Evolutionary conservation across 306 rosid species (phyloP), one percentile per base, ranked within the genome.

Genomic region (Cicer arietinum): DNA sequence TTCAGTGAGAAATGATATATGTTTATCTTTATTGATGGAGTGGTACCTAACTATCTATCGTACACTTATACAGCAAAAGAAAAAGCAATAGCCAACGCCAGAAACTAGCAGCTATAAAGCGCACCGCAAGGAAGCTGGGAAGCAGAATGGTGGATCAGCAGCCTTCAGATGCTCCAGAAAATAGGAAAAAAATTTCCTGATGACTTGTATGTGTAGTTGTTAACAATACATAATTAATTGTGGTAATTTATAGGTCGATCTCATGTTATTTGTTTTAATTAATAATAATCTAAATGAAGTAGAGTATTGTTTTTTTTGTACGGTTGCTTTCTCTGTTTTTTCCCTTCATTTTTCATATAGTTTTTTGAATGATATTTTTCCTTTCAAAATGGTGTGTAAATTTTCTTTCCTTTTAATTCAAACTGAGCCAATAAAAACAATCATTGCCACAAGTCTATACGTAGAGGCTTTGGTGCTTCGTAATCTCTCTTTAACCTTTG

Each of bases 41-140:
- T 56, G 73, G 11, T 51, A 6, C 12, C 46, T 51, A 61, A 41
- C 44, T 69, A 22, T 61, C 57, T 22, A 14, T 64, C 22, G 57
- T 14, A 41, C 71, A 47, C 47, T 56, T 13, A 46, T 77, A 69
- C 81, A 81, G 85, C 75, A 77, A 81, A 77, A 77, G 85, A 59
- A 81, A 81, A 81, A 81, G 81, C 74, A 73, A 81, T 65, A 77
- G 50, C 81, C 85, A 81, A 39, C 85, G 85, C 10, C 81, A 90
- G 83, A 94, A 86, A 80, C 87, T 86, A 44, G 93, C 91, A 0
- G 97, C 89, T 20, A 85, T 87, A 65, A 86, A 77, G 80, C 90
- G 92, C 40, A 62, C 92, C 46, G 81, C 91, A 42, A 87, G 81
- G 87, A 94, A 83, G 85, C 76, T 91, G n/a, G 98, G 83, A 82